Conservation (phyloP, 768 basidiomycete species). For the Agrocybe pediades region DNA sequence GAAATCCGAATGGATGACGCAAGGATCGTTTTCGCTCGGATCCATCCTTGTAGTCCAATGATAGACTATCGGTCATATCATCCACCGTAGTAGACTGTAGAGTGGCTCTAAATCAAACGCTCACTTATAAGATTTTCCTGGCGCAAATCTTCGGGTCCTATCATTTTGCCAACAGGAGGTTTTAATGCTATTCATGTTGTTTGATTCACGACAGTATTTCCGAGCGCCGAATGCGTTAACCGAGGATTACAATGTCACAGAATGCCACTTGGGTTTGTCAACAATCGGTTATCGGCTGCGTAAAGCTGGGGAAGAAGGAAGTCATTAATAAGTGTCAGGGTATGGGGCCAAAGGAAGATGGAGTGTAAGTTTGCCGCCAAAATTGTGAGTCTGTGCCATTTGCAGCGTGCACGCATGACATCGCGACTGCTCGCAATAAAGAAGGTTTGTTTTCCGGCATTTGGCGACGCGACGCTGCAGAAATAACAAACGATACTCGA, state of each 20-base stretch:
- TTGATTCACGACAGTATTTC: constrained; percentile 4
- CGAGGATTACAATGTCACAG: not conserved
- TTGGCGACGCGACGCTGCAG: constrained; percentile 11
- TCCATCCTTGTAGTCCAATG: constrained; percentile 16
- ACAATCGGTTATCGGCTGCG: constrained; percentile 9
- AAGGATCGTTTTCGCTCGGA: constrained; percentile 15
- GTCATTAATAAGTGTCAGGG: constrained; percentile 14
- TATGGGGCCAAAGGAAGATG: constrained; percentile 13
- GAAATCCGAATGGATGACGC: constrained; percentile 14
- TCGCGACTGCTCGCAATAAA: constrained; percentile 5
- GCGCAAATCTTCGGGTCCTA: no score
- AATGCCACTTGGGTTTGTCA: not conserved
- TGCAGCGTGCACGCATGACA: not conserved
- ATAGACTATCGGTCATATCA: constrained; percentile 12
- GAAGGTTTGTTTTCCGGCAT: constrained; percentile 14
- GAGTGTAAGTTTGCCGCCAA: constrained; percentile 12
- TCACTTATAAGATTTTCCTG: no score
- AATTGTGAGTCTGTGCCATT: not conserved
- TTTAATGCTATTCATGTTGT: not conserved
- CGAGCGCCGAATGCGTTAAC: constrained; percentile 10
- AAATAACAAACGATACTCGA: no score
- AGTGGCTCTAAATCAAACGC: constrained; percentile 3
- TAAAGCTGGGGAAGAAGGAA: constrained; percentile 5
- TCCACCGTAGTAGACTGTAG: constrained; percentile 13
- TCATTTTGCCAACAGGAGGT: not conserved